Conservation (phyloP, 352 stramenopile species). For the Phytophthora multivora region DNA sequence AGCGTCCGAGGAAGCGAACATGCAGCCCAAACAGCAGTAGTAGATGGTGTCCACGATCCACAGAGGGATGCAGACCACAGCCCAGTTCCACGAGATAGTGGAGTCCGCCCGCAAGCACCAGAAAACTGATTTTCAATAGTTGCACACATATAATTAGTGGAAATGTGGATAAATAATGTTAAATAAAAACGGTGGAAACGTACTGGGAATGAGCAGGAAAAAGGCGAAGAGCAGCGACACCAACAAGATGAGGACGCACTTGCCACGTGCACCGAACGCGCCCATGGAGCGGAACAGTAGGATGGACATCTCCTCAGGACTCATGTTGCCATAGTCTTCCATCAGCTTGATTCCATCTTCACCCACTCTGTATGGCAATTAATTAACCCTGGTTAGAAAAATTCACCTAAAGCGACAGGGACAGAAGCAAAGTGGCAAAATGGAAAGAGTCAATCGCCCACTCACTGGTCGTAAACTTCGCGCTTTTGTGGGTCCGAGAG, state of each 20-base stretch:
- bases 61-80: slow-evolving; percentile 79
- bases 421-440: not conserved
- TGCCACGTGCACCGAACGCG: slow-evolving; percentile 67
- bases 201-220: slow-evolving; percentile 87
- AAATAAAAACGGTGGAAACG: slow-evolving; percentile 17
- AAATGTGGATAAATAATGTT: slow-evolving; percentile 8
- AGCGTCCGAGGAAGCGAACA: slow-evolving; percentile 49
- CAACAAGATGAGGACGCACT: slow-evolving; percentile 70
- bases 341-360: slow-evolving; percentile 91
- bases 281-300: slow-evolving; percentile 79
- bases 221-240: slow-evolving; percentile 84
- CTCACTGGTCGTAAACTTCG: slow-evolving; percentile 81
- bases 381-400: not conserved
- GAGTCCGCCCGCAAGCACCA: slow-evolving; percentile 83
- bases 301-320: slow-evolving; percentile 70
- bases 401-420: slow-evolving; percentile 4
- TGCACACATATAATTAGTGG: slow-evolving; percentile 13
- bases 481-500: slow-evolving; percentile 89
- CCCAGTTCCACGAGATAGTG: slow-evolving; percentile 78
- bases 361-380: slow-evolving; percentile 50
- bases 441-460: not conserved
- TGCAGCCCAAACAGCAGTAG: slow-evolving; percentile 79
- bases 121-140: slow-evolving; percentile 53
- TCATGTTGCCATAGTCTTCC: slow-evolving; percentile 87
- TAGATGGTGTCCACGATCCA: slow-evolving; percentile 79